Conservation (phyloP, 441 rosid species). For the Monsonia emarginata region DNA sequence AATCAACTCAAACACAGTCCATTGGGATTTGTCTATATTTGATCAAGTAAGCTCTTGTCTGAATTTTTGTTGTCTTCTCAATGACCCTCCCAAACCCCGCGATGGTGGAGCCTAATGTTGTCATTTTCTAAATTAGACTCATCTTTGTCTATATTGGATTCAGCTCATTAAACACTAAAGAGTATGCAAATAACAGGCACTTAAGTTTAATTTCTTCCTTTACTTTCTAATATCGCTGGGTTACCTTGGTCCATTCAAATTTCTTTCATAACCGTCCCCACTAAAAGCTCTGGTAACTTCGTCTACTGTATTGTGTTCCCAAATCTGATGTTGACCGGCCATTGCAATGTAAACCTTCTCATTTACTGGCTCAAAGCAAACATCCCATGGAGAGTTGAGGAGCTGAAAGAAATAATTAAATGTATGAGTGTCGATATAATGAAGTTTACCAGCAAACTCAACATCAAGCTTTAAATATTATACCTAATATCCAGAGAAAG, state of each 20-base stretch:
- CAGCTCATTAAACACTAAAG: background rate
- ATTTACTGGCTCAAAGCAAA: constrained; percentile 58
- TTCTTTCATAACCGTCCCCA: constrained; percentile 89
- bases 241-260: constrained; percentile 85
- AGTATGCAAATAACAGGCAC: background rate
- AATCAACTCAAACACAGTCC: background rate
- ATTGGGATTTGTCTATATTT: background rate
- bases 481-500: background rate
- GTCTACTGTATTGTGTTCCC: constrained; percentile 63
- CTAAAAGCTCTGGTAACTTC: constrained; percentile 71
- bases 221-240: background rate
- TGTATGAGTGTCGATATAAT: constrained; percentile 9
- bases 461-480: background rate
- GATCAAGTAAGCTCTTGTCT: background rate
- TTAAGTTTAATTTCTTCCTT: background rate
- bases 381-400: constrained; percentile 96
- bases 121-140: background rate
- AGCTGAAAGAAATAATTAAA: constrained; percentile 37
- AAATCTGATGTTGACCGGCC: constrained; percentile 97
- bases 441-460: constrained; percentile 11
- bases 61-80: background rate
- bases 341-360: constrained; percentile 82
- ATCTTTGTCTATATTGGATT: background rate
- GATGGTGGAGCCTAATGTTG: background rate
- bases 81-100: background rate